Base-by-base conservation (phyloP, 2,329 filamentous ascomycete genomes). In the Boeremia lycopersici region DNA sequence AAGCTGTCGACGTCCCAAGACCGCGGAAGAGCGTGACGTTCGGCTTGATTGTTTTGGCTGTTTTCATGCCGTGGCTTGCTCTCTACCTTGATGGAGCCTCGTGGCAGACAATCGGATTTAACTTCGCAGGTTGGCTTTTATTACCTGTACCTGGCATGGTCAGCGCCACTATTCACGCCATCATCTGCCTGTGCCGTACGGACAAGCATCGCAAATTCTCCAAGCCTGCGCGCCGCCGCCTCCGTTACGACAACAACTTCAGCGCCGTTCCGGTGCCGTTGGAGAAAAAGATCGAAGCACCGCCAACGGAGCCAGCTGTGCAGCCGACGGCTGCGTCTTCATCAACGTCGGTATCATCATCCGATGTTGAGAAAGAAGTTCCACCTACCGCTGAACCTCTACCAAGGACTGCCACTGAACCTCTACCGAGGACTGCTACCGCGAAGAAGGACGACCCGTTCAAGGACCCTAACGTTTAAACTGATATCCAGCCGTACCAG, bases 31-130 rank as follows among this genome's bases (percentile, higher is more conserved):
- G 42, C 15, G 45, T 39, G 30, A 60, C 44, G 19, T 44, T 49
- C 13, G 39, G 53, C 9, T 45, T 65, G 10, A 40, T 67, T 2
- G 13, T 64, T 9, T 43, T 67, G 13, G 42, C 56, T 31, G 6
- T 66, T n/a, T 39, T 63, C 17, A 40, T 51, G n/a, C 59, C 60
- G n/a, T 54, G 52, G n/a, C 29, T 65, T 9, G 60, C 61, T 19
- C 45, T 69, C 23, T 63, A 64, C 40, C 61, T 68, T 10, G 64
- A 68, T 26, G 61, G 65, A 12, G 57, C 48, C 1, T 57, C 62
- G 0, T 34, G n/a, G n/a, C 8, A 19, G n/a, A 45, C 53, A 2
- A 35, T 62, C 10, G 3, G 28, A 1, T 4, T 54, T 41, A 62
- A 59, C 47, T n/a, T 61, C 19, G 52, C 36, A n/a, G 19, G 3